Evolutionary conservation across 2,329 filamentous ascomycete genomes (phyloP).

Genomic region (Neopestalotiopsis rosae): DNA sequence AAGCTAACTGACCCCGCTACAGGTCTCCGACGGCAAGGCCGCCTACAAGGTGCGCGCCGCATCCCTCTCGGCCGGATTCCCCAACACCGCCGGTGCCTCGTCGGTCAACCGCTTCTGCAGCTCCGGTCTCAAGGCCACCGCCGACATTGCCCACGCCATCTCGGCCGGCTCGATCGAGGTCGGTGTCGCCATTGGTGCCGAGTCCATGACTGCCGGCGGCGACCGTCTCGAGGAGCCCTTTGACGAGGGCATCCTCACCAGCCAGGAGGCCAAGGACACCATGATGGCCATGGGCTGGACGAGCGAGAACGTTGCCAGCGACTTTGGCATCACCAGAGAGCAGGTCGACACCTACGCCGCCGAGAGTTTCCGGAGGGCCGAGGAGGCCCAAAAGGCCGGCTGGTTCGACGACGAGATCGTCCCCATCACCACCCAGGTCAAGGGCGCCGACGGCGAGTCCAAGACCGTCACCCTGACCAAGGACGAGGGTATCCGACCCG

Average conservation of each 20-base stretch:
- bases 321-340: slow-evolving; percentile 84
- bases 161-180: slow-evolving; percentile 79
- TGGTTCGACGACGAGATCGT: slow-evolving; percentile 95
- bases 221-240: slow-evolving; percentile 76
- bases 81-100: slow-evolving; percentile 83
- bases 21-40: slow-evolving; percentile 85
- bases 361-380: slow-evolving; percentile 86
- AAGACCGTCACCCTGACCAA: slow-evolving; percentile 79
- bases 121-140: slow-evolving; percentile 91
- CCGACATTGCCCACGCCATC: slow-evolving; percentile 93
- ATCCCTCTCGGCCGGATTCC: slow-evolving; percentile 88
- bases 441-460: slow-evolving; percentile 81
- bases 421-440: slow-evolving; percentile 81
- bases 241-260: slow-evolving; percentile 74
- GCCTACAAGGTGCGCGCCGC: slow-evolving; percentile 92
- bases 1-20: neutral
- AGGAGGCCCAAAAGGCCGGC: slow-evolving; percentile 87
- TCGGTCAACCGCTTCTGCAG: slow-evolving; percentile 97
- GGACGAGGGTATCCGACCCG: slow-evolving; percentile 90
- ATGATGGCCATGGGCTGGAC: slow-evolving; percentile 98
- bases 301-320: slow-evolving; percentile 90
- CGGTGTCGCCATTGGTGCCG: slow-evolving; percentile 86
- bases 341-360: slow-evolving; percentile 85
- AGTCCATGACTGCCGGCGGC: slow-evolving; percentile 81
- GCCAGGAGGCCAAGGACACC: slow-evolving; percentile 83